Base-by-base conservation (phyloP, 139 green algal species). In the Mychonastes homosphaera region DNA sequence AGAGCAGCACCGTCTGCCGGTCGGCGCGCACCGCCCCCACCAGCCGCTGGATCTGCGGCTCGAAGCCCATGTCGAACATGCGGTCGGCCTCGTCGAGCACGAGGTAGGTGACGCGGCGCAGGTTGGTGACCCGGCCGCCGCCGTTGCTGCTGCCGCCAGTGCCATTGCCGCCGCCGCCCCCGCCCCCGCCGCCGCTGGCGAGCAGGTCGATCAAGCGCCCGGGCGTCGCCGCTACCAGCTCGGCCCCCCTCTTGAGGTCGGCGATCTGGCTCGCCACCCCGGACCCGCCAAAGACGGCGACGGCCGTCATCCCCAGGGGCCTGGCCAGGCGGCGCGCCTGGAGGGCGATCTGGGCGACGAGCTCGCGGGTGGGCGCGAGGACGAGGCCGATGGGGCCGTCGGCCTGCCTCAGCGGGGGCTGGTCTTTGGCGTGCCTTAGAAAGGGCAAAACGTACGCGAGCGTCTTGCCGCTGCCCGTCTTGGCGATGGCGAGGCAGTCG, bases 181-280 rank as follows among this genome's bases (percentile, higher is more conserved):
- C n/a, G n/a, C n/a, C n/a, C n/a, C n/a, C n/a, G n/a, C n/a, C n/a
- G 10, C 58, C 58, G 19, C 85, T 95, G 26, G 81, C 85, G 18
- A 99, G 77, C 35, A 99, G 82, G 79, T 99, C 92, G 43, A 99
- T 99, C 84, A 99, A 94, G 64, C 92, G 86, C 15, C 92, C 92
- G 3, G 92, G 92, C 4, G 92, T 99, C 72, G 86, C 95, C 2
- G 89, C 80, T 23, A 97, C 91, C 6, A 96, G 60, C 67, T 87
- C 83, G 12, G 62, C 59, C 39, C 92, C 92, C 15, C 92, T 77
- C 72, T 97, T 97, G 15, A 99, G 84, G 38, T 94, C 90, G 1
- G 69, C 71, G 66, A 99, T 98, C 73, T 98, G 71, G 64, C 75
- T 83, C 30, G 78, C 86, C 21, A 97, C 78, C 29, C 86, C 90